Evolutionary conservation across 2,329 filamentous ascomycete species (phyloP).

Genomic region (Alternaria sp.): DNA sequence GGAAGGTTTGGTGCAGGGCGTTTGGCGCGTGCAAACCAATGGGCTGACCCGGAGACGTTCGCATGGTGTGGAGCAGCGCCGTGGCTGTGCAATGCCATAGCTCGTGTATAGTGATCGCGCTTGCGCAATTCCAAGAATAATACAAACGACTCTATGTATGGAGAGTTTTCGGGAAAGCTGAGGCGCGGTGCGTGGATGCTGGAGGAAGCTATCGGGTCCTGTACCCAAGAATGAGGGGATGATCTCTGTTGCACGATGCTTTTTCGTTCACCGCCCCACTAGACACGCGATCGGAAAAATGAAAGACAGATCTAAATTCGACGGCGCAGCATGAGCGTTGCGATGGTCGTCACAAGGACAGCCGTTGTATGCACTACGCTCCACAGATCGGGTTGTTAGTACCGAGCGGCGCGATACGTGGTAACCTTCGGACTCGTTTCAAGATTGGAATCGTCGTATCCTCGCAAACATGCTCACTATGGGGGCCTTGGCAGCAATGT

Average conservation of each 20-base stretch:
- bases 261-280: conserved; percentile 1
- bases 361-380: conserved; percentile 23
- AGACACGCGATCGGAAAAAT: background rate
- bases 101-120: conserved; percentile 2
- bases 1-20: conserved; percentile 6
- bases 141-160: background rate
- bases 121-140: background rate
- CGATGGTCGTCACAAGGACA: conserved; percentile 8
- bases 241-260: background rate
- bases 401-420: conserved; percentile 12
- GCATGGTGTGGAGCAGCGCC: conserved; percentile 1
- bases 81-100: conserved; percentile 11
- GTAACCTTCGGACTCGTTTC: conserved; percentile 15
- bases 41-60: conserved; percentile 1
- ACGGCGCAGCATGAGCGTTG: conserved; percentile 7
- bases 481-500: conserved; percentile 6
- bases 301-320: conserved; percentile 2
- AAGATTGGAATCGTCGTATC: conserved; percentile 12
- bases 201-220: background rate
- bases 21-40: conserved; percentile 4
- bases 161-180: background rate
- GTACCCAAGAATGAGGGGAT: background rate
- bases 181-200: background rate
- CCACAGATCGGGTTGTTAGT: conserved; percentile 22
- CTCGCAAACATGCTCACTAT: conserved; percentile 12